Evolutionary conservation across 345 rosid species (phyloP).

Genomic region (Aquilaria yunnanensis): DNA sequence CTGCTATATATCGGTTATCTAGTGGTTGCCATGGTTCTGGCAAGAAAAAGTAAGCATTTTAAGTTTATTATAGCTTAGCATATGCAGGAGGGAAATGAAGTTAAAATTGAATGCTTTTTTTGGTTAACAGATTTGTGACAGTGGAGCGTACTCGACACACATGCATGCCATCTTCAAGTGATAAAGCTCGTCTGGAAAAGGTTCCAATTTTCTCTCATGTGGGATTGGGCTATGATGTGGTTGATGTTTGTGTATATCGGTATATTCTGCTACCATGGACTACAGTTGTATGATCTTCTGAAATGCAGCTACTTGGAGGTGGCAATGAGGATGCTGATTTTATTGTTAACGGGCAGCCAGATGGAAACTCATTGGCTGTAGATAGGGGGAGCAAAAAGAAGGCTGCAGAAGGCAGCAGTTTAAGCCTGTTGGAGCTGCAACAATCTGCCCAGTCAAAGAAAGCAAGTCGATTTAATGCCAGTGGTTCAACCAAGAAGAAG

Average conservation of each 20-base stretch:
- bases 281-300: slow-evolving; percentile 1
- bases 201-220: slow-evolving; percentile 19
- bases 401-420: slow-evolving; percentile 17
- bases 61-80: not conserved
- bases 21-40: slow-evolving; percentile 67
- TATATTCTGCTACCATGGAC: no score
- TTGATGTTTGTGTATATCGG: no score
- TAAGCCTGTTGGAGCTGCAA: slow-evolving; percentile 11
- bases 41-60: slow-evolving; percentile 59
- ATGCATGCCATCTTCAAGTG: slow-evolving; percentile 73
- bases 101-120: slow-evolving; percentile 9
- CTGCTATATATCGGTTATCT: slow-evolving; percentile 62
- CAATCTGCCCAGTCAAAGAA: slow-evolving; percentile 21
- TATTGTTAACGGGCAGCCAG: slow-evolving; percentile 35
- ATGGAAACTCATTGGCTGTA: slow-evolving; percentile 27
- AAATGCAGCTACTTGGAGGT: slow-evolving; percentile 66
- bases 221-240: no score
- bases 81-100: slow-evolving; percentile 6
- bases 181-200: slow-evolving; percentile 76
- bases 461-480: slow-evolving; percentile 13
- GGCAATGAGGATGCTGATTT: slow-evolving; percentile 56
- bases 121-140: slow-evolving; percentile 54
- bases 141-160: slow-evolving; percentile 67
- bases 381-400: slow-evolving; percentile 30
- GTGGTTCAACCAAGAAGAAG: slow-evolving; percentile 32